Evolutionary conservation across 2,329 filamentous ascomycete genomes (phyloP).

Genomic region (Berkeleyomyces rouxiae): DNA sequence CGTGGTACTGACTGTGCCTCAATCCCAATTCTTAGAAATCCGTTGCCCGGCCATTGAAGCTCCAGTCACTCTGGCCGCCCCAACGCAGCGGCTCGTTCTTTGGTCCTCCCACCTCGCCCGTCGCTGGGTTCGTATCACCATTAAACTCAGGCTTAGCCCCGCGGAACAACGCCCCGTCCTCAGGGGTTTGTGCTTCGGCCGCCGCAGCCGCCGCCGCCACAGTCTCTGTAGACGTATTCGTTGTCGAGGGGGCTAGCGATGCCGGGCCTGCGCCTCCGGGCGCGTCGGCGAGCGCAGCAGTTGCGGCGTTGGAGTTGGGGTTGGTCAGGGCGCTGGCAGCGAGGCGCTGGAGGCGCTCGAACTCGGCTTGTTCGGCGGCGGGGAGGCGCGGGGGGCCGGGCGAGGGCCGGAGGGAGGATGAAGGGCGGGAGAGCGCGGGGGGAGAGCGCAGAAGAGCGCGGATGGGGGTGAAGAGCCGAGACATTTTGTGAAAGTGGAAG

Average conservation of each 20-base stretch:
- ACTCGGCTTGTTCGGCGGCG: slow-evolving; percentile 75
- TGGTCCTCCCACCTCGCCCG: slow-evolving; percentile 86
- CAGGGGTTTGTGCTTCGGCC: slow-evolving; percentile 26
- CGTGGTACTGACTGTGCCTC: not conserved
- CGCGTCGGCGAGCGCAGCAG: slow-evolving; percentile 16
- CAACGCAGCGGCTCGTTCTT: slow-evolving; percentile 93
- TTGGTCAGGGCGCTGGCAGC: slow-evolving; percentile 31
- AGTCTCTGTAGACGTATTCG: slow-evolving; percentile 7
- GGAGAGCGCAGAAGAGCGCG: slow-evolving; percentile 12
- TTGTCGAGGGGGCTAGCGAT: slow-evolving; percentile 7
- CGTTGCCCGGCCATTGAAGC: slow-evolving; percentile 85
- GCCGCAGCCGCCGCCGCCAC: slow-evolving; percentile 17
- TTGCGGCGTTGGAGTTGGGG: slow-evolving; percentile 15
- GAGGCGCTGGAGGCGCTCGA: slow-evolving; percentile 64
- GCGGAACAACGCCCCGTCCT: slow-evolving; percentile 50
- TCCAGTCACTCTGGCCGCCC: slow-evolving; percentile 66
- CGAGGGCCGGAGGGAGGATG: slow-evolving; percentile 30
- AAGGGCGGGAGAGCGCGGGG: slow-evolving; percentile 17
- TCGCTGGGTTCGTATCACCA: slow-evolving; percentile 81
- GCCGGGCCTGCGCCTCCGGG: slow-evolving; percentile 18
- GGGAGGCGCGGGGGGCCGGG: slow-evolving; percentile 76
- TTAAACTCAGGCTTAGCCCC: slow-evolving; percentile 84
- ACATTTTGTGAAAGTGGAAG: not conserved
- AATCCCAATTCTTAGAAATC: slow-evolving; percentile 50
- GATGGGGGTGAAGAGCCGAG: slow-evolving; percentile 14